These are phyloP conservation scores for Neurospora sp. DNA, from an alignment of 495 filamentous ascomycete genomes.

Conservation along the genomic window DNA sequence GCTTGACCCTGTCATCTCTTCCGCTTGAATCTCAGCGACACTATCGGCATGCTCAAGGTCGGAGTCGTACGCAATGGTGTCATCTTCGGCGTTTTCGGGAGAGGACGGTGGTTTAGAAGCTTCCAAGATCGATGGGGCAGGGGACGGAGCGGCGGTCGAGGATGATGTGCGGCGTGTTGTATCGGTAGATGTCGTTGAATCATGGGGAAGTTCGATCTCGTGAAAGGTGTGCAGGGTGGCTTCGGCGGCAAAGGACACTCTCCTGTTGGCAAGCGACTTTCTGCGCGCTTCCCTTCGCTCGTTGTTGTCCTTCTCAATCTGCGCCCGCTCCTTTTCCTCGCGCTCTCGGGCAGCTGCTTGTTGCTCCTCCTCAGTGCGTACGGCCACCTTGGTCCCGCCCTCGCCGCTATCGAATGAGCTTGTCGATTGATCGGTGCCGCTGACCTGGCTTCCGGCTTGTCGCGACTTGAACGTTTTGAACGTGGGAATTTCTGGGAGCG, in stretches of 20 bases:
- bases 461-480: constrained; percentile 34
- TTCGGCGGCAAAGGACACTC: constrained; percentile 95
- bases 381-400: constrained; percentile 34
- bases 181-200: constrained; percentile 76
- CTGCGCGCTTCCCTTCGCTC: constrained; percentile 74
- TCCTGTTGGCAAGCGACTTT: constrained; percentile 85
- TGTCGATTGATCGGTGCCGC: constrained; percentile 31
- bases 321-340: constrained; percentile 58
- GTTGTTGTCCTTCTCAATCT: constrained; percentile 58
- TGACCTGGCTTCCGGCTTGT: constrained; percentile 17
- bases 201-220: constrained; percentile 79
- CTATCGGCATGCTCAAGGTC: constrained; percentile 54
- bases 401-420: constrained; percentile 43
- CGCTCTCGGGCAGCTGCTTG: constrained; percentile 64
- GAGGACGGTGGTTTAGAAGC: constrained; percentile 55
- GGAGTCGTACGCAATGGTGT: constrained; percentile 60
- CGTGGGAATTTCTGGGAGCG: constrained; percentile 50
- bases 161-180: constrained; percentile 59
- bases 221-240: constrained; percentile 97
- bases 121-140: constrained; percentile 26
- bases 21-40: constrained; percentile 42
- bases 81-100: constrained; percentile 54
- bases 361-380: constrained; percentile 69
- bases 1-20: constrained; percentile 41
- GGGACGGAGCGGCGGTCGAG: constrained; percentile 39